Evolutionary conservation across 306 rosid species (phyloP), one percentile per base, ranked within the genome.

Genomic region (Purshia tridentata): DNA sequence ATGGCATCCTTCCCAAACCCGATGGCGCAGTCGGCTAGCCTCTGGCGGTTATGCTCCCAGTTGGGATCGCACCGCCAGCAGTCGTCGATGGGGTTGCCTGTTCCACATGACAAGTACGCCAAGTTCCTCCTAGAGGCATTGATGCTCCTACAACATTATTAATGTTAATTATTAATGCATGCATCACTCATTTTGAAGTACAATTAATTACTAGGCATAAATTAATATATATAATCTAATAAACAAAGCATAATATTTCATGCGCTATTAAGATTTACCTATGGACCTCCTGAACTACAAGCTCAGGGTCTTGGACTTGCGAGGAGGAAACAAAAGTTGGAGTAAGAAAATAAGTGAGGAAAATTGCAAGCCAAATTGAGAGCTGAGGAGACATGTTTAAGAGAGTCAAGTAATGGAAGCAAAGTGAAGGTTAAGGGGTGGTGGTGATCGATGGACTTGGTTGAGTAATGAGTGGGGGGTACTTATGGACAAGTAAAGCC

Each of bases 51-150:
- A 54, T 41, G 69, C 44, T 81, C 90, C 98, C 98, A 92, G 42
- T 88, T 88, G 0, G 95, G 78, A 35, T 90, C 78, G 40, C 98
- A 92, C 11, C 98, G 66, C 98, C 97, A 90, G 67, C 98, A 92
- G 66, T 92, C 98, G 22, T 92, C 98, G 35, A 92, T 92, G 15
- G 98, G 98, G 71, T 92, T 92, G 1, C 98, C 98, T 0, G 83
- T 90, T 77, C 91, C 90, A 6, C 98, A 92, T 0, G 97, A 87
- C 15, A 89, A 74, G 47, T 88, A 86, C 0, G 83, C 92, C 81
- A 92, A 77, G 75, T 87, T 90, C 80, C 98, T 90, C 62, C 98
- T 87, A 0, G 97, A 85, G 0, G 74, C 90, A 74, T 84, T 92
- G 73, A 92, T 90, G 77, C 86, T 92, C 80, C 98, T 92, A 72